Evolutionary conservation across 371 early-diverging fungal species (phyloP), one percentile per base, ranked within the genome.

Genomic region (Cokeromyces recurvatus): DNA sequence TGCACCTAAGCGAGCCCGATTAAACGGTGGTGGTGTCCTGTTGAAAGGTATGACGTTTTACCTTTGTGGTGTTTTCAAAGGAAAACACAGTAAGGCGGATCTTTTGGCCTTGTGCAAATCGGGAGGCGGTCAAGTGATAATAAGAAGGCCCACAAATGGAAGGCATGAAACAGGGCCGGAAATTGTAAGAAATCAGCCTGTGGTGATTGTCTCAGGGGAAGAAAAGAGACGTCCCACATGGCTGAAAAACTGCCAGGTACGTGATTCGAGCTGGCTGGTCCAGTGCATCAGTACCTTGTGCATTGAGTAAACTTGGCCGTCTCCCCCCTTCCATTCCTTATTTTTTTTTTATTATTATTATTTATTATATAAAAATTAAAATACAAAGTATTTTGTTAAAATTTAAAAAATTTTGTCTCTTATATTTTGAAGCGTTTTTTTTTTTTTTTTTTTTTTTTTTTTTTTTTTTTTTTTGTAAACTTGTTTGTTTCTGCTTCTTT

Each of bases 11-110:
- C 41, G 31, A 38, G 66, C 61, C 19, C 48, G 68, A 23, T 36
- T 56, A 24, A 21, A 29, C 25, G 24, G 38, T 12, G 23, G n/a
- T 23, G n/a, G 31, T 0, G 46, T 34, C 0, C 38, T 64, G 19
- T 68, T 68, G 45, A 35, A 56, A n/a, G 53, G 51, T 5, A 42
- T 56, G 34, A 38, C 38, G 17, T 62, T 68, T 42, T 56, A 48
- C 15, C 55, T 68, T 22, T 56, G 48, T 22, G 68, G 65, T 4
- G 65, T 61, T 19, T 65, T 61, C 27, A 47, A 51, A 3, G 47
- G 43, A 14, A 58, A 56, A n/a, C 51, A 62, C 23, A 55, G 56
- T 20, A 66, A 62, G 20, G 49, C 55, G 12, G 53, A 56, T 25
- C 9, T 68, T 3, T n/a, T 58, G 10, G 39, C 32, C n/a, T 24